A percentile compares a stretch with the other conserved stretches of the same genome.
Conservation (phyloP, 257 asterid genomes). For the Solanum tacnaense region DNA sequence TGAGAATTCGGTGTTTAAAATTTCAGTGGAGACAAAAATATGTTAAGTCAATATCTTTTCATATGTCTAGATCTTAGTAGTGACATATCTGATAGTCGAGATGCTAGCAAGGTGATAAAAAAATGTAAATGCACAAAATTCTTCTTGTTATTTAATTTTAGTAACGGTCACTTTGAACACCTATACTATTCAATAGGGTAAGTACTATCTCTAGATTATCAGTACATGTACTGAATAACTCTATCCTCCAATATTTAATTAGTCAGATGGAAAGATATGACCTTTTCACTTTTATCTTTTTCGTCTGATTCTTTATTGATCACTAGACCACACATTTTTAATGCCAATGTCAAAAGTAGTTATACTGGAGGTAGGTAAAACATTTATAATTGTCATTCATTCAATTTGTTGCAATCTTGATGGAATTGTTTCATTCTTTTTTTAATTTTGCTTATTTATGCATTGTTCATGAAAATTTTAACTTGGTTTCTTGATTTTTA, state of each 20-base stretch:
- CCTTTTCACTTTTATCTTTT: background rate
- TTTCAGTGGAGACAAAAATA: background rate
- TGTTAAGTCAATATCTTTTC: background rate
- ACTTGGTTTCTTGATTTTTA: background rate
- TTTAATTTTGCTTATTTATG: background rate
- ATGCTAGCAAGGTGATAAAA: background rate
- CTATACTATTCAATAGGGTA: background rate
- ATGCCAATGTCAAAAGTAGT: background rate
- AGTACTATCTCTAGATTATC: background rate
- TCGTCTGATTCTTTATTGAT: background rate
- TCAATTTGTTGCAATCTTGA: background rate
- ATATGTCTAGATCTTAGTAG: background rate
- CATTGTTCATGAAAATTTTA: background rate
- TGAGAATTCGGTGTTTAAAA: fast-evolving
- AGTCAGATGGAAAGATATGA: background rate
- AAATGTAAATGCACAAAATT: background rate
- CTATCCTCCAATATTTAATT: background rate
- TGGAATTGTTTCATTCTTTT: background rate
- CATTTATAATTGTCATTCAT: background rate
- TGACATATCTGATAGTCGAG: no score
- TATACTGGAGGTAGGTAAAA: background rate
- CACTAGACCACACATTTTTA: fast-evolving
- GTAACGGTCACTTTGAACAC: background rate
- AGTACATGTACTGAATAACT: background rate
- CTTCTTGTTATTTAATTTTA: background rate